Base-by-base conservation (phyloP, 2,329 filamentous ascomycete species). In the Phaeophleospora eucalypticola region DNA sequence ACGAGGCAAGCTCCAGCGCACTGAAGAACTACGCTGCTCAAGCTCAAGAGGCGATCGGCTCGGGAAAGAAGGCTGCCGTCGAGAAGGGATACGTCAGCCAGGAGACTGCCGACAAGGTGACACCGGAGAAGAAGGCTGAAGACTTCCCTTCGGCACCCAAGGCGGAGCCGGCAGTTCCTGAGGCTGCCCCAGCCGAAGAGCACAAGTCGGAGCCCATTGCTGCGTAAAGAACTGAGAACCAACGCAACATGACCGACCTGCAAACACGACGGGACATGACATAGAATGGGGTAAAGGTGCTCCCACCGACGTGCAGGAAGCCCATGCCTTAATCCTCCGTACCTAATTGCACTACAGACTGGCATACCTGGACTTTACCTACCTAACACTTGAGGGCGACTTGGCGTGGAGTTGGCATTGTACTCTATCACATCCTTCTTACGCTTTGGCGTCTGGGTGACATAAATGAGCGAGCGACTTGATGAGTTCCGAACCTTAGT, bases 11-110 rank as follows among this genome's bases (percentile, higher is more conserved):
- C 59, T 77, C 78, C 65, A 74, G 72, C 55, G 80, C 81, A 51
- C 76, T 81, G 42, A 76, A 74, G 53, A 77, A 82, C 54, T 82
- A 82, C 67, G 77, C 75, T 50, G 67, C 70, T 60, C 80, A 81
- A 69, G 81, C 81, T 34, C 75, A 80, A 59, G 79, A 79, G 53
- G 71, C 73, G 58, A 73, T 80, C 40, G 71, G 69, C 21, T 59
- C 61, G 43, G 57, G 60, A 40, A 67, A 68, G 61, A 58, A 61
- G 45, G 59, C 58, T 34, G 61, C 66, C 36, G 61, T 66, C 29
- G 60, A 65, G 32, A 64, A 66, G 55, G 60, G 64, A 38, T 54
- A 64, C 45, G 64, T 65, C 42, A 66, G 62, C 54, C 57, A 53
- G 45, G 56, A 65, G 54, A 62, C 62, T 14, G 64, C 61, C 32